phyloP scores from a whole-genome alignment of 768 basidiomycete species.

The Trichaptum fuscoviolaceum region DNA sequence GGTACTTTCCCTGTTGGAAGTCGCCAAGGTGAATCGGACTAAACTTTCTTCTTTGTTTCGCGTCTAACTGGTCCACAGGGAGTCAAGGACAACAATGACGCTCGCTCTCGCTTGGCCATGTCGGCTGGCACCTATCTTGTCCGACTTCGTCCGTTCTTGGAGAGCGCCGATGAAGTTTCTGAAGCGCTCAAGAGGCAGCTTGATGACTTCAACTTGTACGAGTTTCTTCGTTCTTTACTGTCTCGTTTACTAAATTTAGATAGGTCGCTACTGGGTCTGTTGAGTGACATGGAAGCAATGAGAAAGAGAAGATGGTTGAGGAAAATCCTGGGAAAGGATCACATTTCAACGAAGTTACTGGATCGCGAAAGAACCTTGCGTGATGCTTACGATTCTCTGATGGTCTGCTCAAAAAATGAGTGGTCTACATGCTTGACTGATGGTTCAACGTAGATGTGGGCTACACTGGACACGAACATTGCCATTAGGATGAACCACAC shows the following conservation, averaged over 20 bases:
- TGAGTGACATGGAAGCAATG: neutral
- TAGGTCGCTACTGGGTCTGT: neutral
- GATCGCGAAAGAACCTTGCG: neutral
- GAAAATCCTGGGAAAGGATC: neutral
- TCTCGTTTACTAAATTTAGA: neutral
- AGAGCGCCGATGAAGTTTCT: neutral
- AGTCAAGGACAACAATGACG: neutral
- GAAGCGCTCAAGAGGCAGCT: neutral
- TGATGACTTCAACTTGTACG: neutral
- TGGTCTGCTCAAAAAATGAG: neutral
- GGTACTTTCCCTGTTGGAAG: neutral
- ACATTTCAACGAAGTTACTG: neutral
- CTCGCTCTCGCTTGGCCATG: neutral
- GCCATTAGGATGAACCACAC: too few relatives aligned
- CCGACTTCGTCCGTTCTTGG: neutral
- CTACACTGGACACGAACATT: neutral
- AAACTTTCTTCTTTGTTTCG: too few relatives aligned
- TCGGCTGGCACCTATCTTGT: neutral
- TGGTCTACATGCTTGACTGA: neutral
- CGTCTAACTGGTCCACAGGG: neutral
- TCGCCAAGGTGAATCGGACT: neutral
- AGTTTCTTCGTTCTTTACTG: neutral
- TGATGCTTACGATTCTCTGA: neutral
- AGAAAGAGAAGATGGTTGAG: neutral
- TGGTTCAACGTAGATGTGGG: neutral